phyloP scores from a whole-genome alignment of 2,329 filamentous ascomycete species.

The Botrytis squamosa region DNA sequence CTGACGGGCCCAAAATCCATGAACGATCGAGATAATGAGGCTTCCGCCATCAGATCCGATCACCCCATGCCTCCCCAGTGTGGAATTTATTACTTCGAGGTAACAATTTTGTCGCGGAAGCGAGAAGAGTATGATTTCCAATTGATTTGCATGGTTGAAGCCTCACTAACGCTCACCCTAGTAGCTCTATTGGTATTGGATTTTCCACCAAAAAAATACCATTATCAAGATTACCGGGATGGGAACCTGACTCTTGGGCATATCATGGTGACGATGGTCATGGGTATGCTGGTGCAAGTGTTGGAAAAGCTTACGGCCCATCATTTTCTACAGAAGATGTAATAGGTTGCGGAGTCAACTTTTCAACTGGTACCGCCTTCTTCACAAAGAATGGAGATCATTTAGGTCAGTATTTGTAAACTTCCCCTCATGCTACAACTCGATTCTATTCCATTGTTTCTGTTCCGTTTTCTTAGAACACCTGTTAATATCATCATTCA shows the following conservation, averaged over 20 bases:
- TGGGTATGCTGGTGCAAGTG: conserved; percentile 55
- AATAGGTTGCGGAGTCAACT: conserved; percentile 67
- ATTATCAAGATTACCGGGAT: conserved; percentile 59
- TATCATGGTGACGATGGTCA: conserved; percentile 69
- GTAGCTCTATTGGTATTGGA: conserved; percentile 61
- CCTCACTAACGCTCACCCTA: conserved; percentile 37
- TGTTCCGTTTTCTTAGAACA: neutral
- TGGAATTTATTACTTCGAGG: conserved; percentile 93
- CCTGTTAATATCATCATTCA: neutral
- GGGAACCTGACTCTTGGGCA: conserved; percentile 67
- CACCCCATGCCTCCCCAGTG: conserved; percentile 84
- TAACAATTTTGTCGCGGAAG: conserved; percentile 62
- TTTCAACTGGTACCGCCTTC: conserved; percentile 62
- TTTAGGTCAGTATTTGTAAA: conserved; percentile 46
- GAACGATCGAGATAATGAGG: conserved; percentile 64
- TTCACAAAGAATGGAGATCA: conserved; percentile 65
- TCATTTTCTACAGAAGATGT: conserved; percentile 56
- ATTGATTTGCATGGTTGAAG: conserved; percentile 8
- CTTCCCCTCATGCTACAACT: neutral
- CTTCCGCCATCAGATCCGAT: conserved; percentile 78
- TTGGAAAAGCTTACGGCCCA: conserved; percentile 57
- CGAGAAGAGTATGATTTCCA: conserved; percentile 59
- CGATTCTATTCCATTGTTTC: neutral
- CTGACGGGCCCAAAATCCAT: conserved; percentile 50
- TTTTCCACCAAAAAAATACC: conserved; percentile 56